Evolutionary conservation across 305 asterid genomes (phyloP), one percentile per base, ranked within the genome.

Genomic region (Fraxinus sp.): DNA sequence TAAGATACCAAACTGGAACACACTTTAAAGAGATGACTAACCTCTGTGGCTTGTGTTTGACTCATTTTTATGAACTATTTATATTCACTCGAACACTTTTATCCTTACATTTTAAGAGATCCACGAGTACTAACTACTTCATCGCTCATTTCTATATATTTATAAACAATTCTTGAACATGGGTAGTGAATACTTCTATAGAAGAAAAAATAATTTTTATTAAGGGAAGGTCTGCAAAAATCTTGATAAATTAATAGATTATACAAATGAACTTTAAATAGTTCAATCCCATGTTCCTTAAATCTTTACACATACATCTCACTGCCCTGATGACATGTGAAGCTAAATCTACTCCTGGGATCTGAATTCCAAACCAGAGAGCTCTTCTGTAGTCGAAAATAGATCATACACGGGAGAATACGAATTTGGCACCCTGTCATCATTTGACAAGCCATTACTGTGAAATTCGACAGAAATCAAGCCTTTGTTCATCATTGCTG

Each of bases 401-500:
- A 71, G 41, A 30, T 33, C 43, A 16, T 71, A 71, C 76, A 32
- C 3, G 4, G 76, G 76, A 71, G 41, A 71, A 71, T 30, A 32
- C 22, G 43, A 71, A 71, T 2, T 79, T 0, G 87, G 88, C 18
- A 81, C 83, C 24, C 72, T 86, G 46, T 85, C 86, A 62, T 86
- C 87, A 81, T 80, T 77, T 0, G 85, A 73, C 83, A 77, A 49
- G 6, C 75, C 75, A 66, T 83, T 68, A 66, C 80, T 71, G 82
- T 74, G 85, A 43, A 84, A 84, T 84, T 79, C 83, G 13, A 78
- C 43, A 55, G 86, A 84, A 22, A 79, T 81, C 75, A 86, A 57
- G 49, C 84, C 84, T 2, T 33, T 75, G 32, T 85, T 80, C 80
- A 74, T 81, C 49, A 85, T 86, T 39, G 89, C 87, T 46, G 87